Evolutionary conservation across 2,329 filamentous ascomycete species (phyloP), one percentile per base, ranked within the genome.

Genomic region (Ascochyta viciae-villosae): DNA sequence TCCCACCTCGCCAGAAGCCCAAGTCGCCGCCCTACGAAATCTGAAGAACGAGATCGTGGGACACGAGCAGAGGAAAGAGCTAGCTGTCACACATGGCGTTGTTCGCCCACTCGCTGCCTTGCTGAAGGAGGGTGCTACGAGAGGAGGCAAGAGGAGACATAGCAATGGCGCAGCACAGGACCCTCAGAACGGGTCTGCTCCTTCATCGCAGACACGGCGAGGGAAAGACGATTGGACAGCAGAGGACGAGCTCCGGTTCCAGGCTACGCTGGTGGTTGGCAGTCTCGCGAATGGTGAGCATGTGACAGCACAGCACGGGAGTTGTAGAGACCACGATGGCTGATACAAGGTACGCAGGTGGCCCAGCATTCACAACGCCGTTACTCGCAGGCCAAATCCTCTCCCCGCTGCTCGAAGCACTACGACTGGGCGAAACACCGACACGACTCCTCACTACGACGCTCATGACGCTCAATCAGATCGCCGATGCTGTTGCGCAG

Each of bases 31-130:
- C 45, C 82, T 97, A 40, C 86, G 88, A 62, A 81, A 82, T 38
- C 80, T 99, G 27, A 98, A 96, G 80, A 95, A 96, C 75, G 90
- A 95, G 61, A 84, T 96, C 43, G 87, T 96, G 57, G 95, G 95
- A 23, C 92, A 98, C 75, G 84, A 89, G 31, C 88, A 94, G 74
- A 88, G 89, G 74, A 99, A 99, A 77, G 89, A 94, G 76, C 77
- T 86, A 53, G 93, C 89, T 81, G 83, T 97, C 37, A 81, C 81
- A 54, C 79, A 85, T 50, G 93, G 93, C 16, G 81, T 91, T 26
- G 76, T 95, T 42, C 83, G 85, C 49, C 83, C 84, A 31, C 78
- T 90, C 44, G 80, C 85, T 26, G 79, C 81, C 33, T 74, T 85
- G 47, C 75, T 89, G 35, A 74, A 76, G 51, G 71, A 71, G 15